A percentile compares a stretch with the other conserved stretches of the same genome.
Evolutionary conservation across 2,329 filamentous ascomycete genomes (phyloP).

Genomic region (Didymella arachidicola): DNA sequence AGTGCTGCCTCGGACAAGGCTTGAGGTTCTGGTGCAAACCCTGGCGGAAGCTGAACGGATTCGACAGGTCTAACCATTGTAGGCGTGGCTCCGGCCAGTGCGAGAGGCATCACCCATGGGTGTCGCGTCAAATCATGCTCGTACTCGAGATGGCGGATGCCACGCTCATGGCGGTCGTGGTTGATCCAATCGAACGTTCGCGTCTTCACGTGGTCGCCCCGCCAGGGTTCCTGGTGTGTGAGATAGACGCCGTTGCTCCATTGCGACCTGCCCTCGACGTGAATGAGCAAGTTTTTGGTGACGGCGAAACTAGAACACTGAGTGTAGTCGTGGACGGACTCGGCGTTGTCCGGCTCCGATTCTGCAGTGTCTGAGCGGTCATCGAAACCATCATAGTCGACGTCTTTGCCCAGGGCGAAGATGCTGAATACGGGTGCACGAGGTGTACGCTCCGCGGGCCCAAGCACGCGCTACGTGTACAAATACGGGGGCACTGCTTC

Average conservation of each 20-base stretch:
- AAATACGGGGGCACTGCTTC: not conserved
- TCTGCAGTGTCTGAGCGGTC: not conserved
- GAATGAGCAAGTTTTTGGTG: constrained; percentile 2
- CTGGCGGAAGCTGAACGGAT: not conserved
- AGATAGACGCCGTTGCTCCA: constrained; percentile 6
- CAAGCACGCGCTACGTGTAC: not conserved
- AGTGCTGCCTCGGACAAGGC: not conserved
- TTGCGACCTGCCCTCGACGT: constrained; percentile 1
- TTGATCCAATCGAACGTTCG: constrained; percentile 7
- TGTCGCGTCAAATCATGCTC: not conserved
- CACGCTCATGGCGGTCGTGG: constrained; percentile 5
- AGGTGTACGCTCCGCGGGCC: not conserved
- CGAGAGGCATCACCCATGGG: not conserved
- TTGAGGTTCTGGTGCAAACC: not conserved
- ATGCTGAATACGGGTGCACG: not conserved
- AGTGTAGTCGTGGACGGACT: no score
- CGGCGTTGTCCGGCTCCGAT: not conserved
- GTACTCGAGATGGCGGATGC: constrained; percentile 1
- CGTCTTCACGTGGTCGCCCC: constrained; percentile 5
- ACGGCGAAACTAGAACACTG: not conserved
- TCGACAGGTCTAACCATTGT: not conserved
- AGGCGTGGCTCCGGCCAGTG: not conserved
- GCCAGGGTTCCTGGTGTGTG: constrained; percentile 2
- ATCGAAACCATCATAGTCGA: no score
- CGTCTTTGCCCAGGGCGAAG: not conserved